phyloP scores from a whole-genome alignment of 805 yeast genomes.

The Candida dendrica region DNA sequence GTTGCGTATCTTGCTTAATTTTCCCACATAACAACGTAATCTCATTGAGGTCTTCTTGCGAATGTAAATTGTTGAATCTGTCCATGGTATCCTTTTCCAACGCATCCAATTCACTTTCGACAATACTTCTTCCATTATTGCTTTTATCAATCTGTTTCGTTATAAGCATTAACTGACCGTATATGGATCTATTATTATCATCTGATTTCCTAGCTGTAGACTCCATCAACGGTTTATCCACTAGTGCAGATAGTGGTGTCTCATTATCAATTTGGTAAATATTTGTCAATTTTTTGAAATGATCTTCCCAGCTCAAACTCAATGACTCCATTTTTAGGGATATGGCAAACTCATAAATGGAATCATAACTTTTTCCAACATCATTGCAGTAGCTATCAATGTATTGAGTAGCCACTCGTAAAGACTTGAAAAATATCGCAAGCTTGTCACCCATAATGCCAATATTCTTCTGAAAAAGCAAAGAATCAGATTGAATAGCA shows the following conservation, averaged over 20 bases:
- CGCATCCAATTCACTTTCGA: conserved; percentile 35
- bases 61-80: conserved; percentile 17
- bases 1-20: conserved; percentile 17
- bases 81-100: conserved; percentile 31
- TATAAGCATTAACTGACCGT: conserved; percentile 20
- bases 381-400: conserved; percentile 40
- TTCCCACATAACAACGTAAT: conserved; percentile 11
- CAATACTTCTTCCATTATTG: conserved; percentile 25
- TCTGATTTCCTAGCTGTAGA: conserved; percentile 15
- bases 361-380: conserved; percentile 37
- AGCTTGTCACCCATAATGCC: conserved; percentile 27
- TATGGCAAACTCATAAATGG: conserved; percentile 29
- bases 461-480: conserved; percentile 24
- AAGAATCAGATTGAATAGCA: conserved; percentile 35
- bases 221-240: conserved; percentile 21
- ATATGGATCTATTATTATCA: conserved; percentile 11
- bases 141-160: conserved; percentile 29
- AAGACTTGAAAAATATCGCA: conserved; percentile 35
- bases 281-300: conserved; percentile 4
- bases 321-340: conserved; percentile 35
- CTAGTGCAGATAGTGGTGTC: conserved; percentile 6
- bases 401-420: conserved; percentile 42
- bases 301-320: conserved; percentile 15
- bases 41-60: conserved; percentile 11
- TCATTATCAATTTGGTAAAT: conserved; percentile 4